Evolutionary conservation across 1,139 yeast species (phyloP), one percentile per base, ranked within the genome.

Genomic region (Saccharomycopsis hybrid): DNA sequence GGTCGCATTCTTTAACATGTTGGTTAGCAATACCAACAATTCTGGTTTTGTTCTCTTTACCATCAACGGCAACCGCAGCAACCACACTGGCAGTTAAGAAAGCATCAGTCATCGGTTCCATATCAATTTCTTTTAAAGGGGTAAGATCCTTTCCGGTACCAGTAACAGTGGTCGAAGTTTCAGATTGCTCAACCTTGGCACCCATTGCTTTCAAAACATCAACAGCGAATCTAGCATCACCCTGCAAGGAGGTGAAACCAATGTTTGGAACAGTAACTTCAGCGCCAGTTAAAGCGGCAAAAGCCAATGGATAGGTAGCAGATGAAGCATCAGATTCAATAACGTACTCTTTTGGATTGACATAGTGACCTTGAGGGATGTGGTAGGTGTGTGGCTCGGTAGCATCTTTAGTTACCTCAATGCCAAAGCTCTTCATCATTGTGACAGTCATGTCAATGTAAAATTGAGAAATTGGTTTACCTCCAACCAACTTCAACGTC

Each of bases 61-160:
- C 77, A 24, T 98, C 97, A 41, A 98, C 67, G 3, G 97, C 95
- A 41, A 87, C 77, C 18, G 98, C 97, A 41, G 98, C 98, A 30
- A 89, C 95, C 24, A 94, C 97, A 46, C 96, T 80, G 1, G 98
- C 98, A 25, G 98, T 92, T 63, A 92, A 74, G 65, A 92, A 92
- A 0, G 98, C 98, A 68, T 92, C 99, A 0, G 99, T 92, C 98
- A 92, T 92, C 51, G 98, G 98, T 67, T 92, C 98, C 98, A 92
- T 94, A 65, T 94, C 97, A 53, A 92, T 84, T 56, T 74, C 78
- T 11, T 80, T 71, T 56, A 92, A 71, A 9, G 96, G 88, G 60
- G 73, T 77, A 57, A 92, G 73, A n/a, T n/a, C n/a, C 11, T 95
- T 94, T 40, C 69, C 67, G 32, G 84, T 73, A 41, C 97, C 98